Conservation (phyloP, 2,329 filamentous ascomycete genomes). For the Neurospora sp. region DNA sequence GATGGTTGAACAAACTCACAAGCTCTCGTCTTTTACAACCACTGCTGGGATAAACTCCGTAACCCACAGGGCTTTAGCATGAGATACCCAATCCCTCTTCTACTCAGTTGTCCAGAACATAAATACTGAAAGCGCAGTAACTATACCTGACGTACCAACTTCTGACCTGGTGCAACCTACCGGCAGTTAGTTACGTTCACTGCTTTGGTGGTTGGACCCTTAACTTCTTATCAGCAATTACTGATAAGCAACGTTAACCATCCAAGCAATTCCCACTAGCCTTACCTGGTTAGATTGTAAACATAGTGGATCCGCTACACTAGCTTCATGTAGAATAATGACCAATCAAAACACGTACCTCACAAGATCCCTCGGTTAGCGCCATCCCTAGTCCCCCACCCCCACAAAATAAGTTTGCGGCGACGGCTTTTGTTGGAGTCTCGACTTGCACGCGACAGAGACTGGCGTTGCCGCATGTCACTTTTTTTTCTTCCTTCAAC, state of each 20-base stretch:
- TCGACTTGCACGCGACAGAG: conserved; percentile 1
- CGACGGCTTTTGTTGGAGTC: background rate
- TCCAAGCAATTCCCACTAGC: background rate
- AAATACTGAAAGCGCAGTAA: background rate
- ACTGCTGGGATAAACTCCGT: background rate
- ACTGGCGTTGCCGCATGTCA: conserved; percentile 5
- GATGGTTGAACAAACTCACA: conserved; percentile 28
- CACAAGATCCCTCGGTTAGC: background rate
- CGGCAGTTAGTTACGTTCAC: background rate
- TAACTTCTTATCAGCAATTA: background rate
- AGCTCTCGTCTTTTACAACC: background rate
- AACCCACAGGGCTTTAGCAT: background rate
- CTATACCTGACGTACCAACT: background rate
- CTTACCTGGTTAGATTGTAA: background rate
- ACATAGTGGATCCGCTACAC: background rate
- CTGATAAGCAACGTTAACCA: background rate
- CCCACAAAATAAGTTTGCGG: conserved; percentile 14
- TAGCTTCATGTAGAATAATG: conserved; percentile 1
- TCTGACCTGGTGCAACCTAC: background rate
- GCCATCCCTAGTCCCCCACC: conserved; percentile 8
- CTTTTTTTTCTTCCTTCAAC: conserved; percentile 14
- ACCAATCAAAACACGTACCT: background rate
- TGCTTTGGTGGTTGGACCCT: background rate
- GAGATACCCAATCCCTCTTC: background rate
- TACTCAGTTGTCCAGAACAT: background rate